Base-by-base conservation (phyloP, 176 grass and related monocot species). In the Carex pumila region DNA sequence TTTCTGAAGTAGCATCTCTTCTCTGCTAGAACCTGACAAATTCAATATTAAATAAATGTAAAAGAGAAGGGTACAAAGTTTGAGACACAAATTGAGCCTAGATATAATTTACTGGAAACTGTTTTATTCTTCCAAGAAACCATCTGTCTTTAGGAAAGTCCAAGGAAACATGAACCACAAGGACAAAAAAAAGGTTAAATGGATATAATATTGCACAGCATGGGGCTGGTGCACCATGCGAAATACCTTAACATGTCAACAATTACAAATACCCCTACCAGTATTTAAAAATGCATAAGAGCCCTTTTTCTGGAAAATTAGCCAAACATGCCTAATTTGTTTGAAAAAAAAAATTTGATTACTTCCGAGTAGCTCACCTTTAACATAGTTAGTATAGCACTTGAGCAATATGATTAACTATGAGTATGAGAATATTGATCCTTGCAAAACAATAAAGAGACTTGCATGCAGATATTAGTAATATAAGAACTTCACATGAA, bases 21-120 rank as follows among this genome's bases (percentile, higher is more conserved):
- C 41, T 67, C 72, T 56, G 49, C 13, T 77, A 17, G 50, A 77
- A 77, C 72, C 72, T 77, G 70, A 73, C 70, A 73, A 73, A 41
- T 69, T 41, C 12, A 43, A 22, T 72, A 72, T 54, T 77, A 32
- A 15, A 52, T 25, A 77, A 77, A 54, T 30, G 47, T 56, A 32
- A 77, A 77, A 77, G 22, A 56, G 49, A 55, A 76, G 12, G 45
- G 22, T 76, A 14, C 11, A 77, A 53, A 54, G 19, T 55, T 31
- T 55, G 47, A 50, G 70, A 71, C 39, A 22, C 65, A 71, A 71
- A 71, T 21, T 61, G 8, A 22, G 18, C n/a, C 8, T 62, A 9
- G n/a, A 25, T 10, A 62, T 21, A 10, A 22, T 5, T 47, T 47
- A 39, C 68, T 10, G 15, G 15, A 71, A 71, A 47, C 12, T 71